These are phyloP conservation scores for Hygrophila difformis DNA, from an alignment of 257 asterid genomes.

Conservation along the genomic window DNA sequence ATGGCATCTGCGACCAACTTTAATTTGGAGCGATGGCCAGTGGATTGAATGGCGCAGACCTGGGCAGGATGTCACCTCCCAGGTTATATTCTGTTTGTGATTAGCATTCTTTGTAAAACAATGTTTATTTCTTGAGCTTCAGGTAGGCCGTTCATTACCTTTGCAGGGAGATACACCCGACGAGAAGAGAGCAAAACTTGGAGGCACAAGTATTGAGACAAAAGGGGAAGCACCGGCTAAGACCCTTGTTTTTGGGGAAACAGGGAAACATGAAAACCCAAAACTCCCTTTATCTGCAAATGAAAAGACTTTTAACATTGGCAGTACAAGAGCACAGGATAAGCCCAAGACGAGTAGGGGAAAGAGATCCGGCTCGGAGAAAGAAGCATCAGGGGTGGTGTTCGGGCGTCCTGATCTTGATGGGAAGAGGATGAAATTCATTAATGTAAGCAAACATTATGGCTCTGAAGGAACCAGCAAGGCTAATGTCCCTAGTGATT, in stretches of 20 bases:
- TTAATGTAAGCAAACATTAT: constrained; percentile 94
- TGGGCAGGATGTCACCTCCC: constrained; percentile 33
- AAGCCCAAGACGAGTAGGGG: constrained; percentile 45
- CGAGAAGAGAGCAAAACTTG: constrained; percentile 67
- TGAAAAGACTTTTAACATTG: constrained; percentile 56
- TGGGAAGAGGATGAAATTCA: constrained; percentile 71
- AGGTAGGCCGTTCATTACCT: constrained; percentile 13
- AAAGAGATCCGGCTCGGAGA: constrained; percentile 66
- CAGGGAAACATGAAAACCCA: constrained; percentile 34
- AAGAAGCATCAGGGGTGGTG: constrained; percentile 67
- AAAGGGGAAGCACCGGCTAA: constrained; percentile 43
- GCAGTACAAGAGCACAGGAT: constrained; percentile 44
- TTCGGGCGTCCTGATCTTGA: constrained; percentile 96
- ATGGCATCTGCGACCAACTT: constrained; percentile 82
- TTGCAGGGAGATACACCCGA: constrained; percentile 81
- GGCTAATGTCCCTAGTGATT: constrained; percentile 38
- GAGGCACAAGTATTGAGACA: constrained; percentile 32
- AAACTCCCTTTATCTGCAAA: constrained; percentile 48
- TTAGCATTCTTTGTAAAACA: background rate
- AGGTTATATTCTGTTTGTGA: constrained; percentile 35
- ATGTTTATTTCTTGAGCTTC: constrained; percentile 4
- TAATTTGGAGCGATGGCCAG: constrained; percentile 71
- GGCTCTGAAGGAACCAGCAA: constrained; percentile 47
- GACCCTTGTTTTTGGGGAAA: constrained; percentile 29
- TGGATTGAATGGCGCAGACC: constrained; percentile 74